Conservation (phyloP, 106 monocot genomes). For the Dioscorea dumetorum region DNA sequence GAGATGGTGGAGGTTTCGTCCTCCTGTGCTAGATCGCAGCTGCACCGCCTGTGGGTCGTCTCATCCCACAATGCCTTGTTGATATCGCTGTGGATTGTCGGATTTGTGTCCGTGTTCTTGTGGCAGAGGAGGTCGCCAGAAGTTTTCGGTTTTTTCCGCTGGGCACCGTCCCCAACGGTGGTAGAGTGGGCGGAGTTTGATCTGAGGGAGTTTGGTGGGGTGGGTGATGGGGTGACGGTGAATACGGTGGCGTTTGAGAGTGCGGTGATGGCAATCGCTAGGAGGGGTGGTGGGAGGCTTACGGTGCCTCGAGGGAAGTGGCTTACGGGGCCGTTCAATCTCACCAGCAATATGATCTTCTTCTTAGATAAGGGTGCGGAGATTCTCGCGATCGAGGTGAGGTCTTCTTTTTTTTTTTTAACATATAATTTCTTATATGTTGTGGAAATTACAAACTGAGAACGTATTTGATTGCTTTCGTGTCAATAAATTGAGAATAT, state of each 20-base stretch:
- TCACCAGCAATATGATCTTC: slow-evolving; percentile 68
- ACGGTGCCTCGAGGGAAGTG: slow-evolving; percentile 38
- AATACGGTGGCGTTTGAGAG: slow-evolving; percentile 57
- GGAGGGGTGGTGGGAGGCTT: slow-evolving; percentile 50
- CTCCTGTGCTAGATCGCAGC: slow-evolving; percentile 11
- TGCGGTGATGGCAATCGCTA: slow-evolving; percentile 39
- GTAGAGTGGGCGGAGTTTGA: slow-evolving; percentile 14
- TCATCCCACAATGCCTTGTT: slow-evolving; percentile 9
- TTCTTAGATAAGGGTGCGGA: slow-evolving; percentile 51
- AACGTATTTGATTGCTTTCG: not conserved
- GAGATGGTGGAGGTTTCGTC: slow-evolving; percentile 3
- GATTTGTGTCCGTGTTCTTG: slow-evolving; percentile 18
- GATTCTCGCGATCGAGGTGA: slow-evolving; percentile 48
- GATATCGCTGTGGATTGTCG: slow-evolving; percentile 24
- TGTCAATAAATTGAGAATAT: no score
- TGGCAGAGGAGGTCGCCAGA: slow-evolving; percentile 26
- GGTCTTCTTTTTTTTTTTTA: not conserved
- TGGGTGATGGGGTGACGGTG: slow-evolving; percentile 49
- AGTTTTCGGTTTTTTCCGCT: slow-evolving; percentile 5
- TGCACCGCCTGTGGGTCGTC: slow-evolving; percentile 1
- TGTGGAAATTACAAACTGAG: no score
- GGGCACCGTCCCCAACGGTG: not conserved
- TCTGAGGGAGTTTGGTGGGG: slow-evolving; percentile 53
- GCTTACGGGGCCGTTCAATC: slow-evolving; percentile 70
- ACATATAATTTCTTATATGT: not conserved